These are phyloP conservation scores for Lunasporangiospora selenospora DNA, from an alignment of 192 early-diverging fungal species.

Conservation along the genomic window DNA sequence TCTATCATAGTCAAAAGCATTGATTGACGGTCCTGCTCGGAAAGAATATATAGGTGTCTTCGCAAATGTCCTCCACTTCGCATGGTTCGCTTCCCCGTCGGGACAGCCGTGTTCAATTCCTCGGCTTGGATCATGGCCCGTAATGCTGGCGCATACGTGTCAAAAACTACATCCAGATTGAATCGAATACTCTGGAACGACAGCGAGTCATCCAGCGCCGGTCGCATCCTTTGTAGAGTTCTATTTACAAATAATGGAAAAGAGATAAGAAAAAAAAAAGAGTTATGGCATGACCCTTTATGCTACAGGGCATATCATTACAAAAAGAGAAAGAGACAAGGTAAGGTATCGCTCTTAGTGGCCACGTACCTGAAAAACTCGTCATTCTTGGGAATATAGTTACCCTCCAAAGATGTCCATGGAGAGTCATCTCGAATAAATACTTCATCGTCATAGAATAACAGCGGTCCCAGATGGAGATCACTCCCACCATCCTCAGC, in stretches of 20 bases:
- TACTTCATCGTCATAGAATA: too few species aligned
- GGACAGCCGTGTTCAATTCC: slow-evolving; percentile 16
- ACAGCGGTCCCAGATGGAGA: too few species aligned
- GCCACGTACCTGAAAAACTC: slow-evolving; percentile 11
- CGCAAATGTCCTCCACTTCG: slow-evolving; percentile 36
- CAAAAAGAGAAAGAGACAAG: too few species aligned
- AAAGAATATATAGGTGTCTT: slow-evolving; percentile 30
- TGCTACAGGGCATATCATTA: too few species aligned
- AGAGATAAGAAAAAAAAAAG: background rate
- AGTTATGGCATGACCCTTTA: too few species aligned
- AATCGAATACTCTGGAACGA: slow-evolving; percentile 27
- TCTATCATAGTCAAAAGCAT: slow-evolving; percentile 23
- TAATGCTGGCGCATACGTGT: slow-evolving; percentile 15
- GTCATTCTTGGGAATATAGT: slow-evolving; percentile 24
- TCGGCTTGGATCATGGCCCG: slow-evolving; percentile 31
- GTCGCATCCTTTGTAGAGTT: slow-evolving; percentile 21
- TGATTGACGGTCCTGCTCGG: slow-evolving; percentile 10
- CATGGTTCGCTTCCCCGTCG: slow-evolving; percentile 33
- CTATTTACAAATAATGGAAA: slow-evolving; percentile 2
- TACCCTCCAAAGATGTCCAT: background rate
- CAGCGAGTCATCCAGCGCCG: slow-evolving; percentile 27
- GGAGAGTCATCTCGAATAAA: too few species aligned
- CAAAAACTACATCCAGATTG: slow-evolving; percentile 15
- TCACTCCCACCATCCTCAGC: too few species aligned
- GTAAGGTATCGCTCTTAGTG: too few species aligned